Evolutionary conservation across 371 early-diverging fungal genomes (phyloP).

Genomic region (Smittium mucronatum): DNA sequence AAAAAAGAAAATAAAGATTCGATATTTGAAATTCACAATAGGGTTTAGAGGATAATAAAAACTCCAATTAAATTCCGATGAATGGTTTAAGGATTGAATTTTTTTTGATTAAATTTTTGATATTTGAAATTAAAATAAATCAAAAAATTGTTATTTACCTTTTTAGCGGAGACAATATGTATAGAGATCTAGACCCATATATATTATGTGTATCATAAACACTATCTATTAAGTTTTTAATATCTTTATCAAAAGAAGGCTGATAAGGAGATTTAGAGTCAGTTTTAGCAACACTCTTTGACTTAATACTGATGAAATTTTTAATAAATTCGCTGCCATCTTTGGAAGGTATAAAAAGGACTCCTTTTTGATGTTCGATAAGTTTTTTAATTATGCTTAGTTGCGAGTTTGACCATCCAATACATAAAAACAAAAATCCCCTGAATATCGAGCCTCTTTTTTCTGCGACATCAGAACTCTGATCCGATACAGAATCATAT

Average conservation of each 20-base stretch:
- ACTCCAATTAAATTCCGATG: too few species aligned
- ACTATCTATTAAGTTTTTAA: neutral
- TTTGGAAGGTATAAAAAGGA: neutral
- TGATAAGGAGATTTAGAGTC: neutral
- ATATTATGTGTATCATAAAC: neutral
- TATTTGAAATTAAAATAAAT: too few species aligned
- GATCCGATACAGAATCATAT: neutral
- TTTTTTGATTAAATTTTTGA: too few species aligned
- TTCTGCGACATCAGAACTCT: slow-evolving; percentile 6
- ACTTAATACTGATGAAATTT: neutral
- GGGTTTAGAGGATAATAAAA: too few species aligned
- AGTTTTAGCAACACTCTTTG: too few species aligned
- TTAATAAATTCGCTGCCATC: neutral
- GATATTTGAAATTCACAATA: too few species aligned
- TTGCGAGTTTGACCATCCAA: slow-evolving; percentile 2
- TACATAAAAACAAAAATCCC: slow-evolving; percentile 3
- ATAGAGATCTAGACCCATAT: slow-evolving; percentile 5
- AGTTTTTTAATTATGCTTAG: neutral
- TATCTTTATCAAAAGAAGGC: neutral
- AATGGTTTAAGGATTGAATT: too few species aligned
- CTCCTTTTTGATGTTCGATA: slow-evolving; percentile 9
- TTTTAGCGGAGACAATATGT: slow-evolving; percentile 4
- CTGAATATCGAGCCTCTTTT: slow-evolving; percentile 11
- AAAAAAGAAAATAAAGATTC: neutral
- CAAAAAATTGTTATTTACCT: neutral